Base-by-base conservation (phyloP, 352 stramenopile species). In the Pythium vanterpoolii region DNA sequence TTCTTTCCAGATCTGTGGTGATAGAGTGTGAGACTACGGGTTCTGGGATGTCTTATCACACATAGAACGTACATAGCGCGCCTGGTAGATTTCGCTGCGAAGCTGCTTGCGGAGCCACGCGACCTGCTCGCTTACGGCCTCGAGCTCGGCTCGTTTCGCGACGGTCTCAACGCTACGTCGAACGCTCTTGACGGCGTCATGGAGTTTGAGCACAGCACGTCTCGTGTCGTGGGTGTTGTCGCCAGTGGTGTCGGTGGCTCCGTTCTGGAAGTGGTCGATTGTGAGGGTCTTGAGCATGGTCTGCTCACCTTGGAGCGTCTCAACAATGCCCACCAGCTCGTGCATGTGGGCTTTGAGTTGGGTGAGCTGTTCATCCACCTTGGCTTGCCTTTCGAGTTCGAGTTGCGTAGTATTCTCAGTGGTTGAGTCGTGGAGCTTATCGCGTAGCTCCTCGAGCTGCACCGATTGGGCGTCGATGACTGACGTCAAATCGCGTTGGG, bases 1-100 rank as follows among this genome's bases (percentile, higher is more conserved):
- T 49, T 76, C 55, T 55, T 92, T 92, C 82, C 82, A 92, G 40
- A 92, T 86, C 82, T 91, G 11, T 3, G n/a, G n/a, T n/a, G n/a
- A n/a, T n/a, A n/a, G n/a, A n/a, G n/a, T n/a, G n/a, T n/a, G n/a
- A n/a, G n/a, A n/a, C n/a, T n/a, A n/a, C n/a, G n/a, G n/a, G n/a
- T n/a, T n/a, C n/a, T n/a, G n/a, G n/a, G n/a, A n/a, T n/a, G n/a
- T n/a, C n/a, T n/a, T n/a, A n/a, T 9, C 21, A 19, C 16, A 44
- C 38, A 44, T 23, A 23, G 24, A 39, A 76, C 78, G 63, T 70
- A 89, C 82, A 40, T 86, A 92, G 30, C 79, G 79, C 11, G 79
- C 83, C 60, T 90, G 79, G 58, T 79, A 89, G 13, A 92, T 74
- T 50, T 92, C 83, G 21, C 78, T 85, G 27, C 77, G 72, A 13